These are phyloP conservation scores for Chlamydomonas urium DNA, from an alignment of 139 green algal species.

Conservation along the genomic window DNA sequence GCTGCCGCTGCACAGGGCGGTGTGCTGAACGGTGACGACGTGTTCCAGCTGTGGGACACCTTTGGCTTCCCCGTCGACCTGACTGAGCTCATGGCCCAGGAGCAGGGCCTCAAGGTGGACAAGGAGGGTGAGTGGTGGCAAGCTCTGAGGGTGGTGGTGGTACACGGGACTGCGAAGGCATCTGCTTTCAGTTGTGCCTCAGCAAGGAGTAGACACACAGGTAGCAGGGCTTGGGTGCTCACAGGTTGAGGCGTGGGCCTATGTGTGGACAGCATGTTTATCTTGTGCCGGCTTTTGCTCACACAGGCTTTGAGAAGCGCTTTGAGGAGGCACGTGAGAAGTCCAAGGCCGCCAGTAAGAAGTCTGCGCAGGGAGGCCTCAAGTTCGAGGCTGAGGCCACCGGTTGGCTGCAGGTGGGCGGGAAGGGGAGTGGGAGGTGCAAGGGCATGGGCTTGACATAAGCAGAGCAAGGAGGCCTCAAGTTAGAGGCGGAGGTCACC, in stretches of 20 bases:
- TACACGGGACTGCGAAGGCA: no score
- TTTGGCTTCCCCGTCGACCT: constrained; percentile 97
- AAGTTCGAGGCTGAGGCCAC: constrained; percentile 89
- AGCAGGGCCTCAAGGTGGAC: constrained; percentile 49
- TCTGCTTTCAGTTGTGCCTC: no score
- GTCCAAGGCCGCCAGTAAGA: constrained; percentile 48
- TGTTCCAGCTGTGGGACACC: constrained; percentile 95
- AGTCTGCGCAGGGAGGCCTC: constrained; percentile 40
- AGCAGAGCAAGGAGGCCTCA: constrained; percentile 46
- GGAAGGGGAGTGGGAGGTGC: no score
- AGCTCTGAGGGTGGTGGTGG: background rate
- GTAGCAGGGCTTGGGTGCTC: no score
- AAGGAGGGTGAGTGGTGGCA: constrained; percentile 2
- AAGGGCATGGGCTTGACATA: no score
- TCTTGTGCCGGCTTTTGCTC: no score
- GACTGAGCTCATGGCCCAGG: constrained; percentile 89
- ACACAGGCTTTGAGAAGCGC: constrained; percentile 41
- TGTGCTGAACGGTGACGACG: constrained; percentile 47
- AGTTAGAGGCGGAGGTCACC: constrained; percentile 86
- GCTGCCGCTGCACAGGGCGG: constrained; percentile 16
- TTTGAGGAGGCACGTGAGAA: constrained; percentile 66
- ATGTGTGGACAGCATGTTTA: no score
- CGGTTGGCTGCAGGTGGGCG: constrained; percentile 65
- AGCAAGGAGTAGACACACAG: no score
- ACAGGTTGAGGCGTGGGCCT: no score